Percentiles rank a stretch among this genome's conserved stretches.
Conservation (phyloP, 805 yeast species). For the Helenozyma rhizophorensis region DNA sequence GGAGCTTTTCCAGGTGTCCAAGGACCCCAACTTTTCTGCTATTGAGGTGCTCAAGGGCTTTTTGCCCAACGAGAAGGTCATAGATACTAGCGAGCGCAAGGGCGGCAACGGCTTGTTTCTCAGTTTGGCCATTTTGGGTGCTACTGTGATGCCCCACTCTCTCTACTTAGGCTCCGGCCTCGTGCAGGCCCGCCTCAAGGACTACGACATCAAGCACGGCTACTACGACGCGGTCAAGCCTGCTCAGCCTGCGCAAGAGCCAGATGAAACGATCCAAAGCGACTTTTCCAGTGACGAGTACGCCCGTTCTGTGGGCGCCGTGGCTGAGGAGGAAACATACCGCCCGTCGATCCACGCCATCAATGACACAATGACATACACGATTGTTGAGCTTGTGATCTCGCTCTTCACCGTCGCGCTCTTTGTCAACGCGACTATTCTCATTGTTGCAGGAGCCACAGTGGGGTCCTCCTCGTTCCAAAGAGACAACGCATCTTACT, state of each 20-base stretch:
- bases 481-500: too few relatives aligned
- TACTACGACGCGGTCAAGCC: conserved; percentile 33
- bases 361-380: conserved; percentile 69
- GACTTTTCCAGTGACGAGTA: conserved; percentile 9
- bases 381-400: conserved; percentile 77
- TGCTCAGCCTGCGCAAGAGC: neutral
- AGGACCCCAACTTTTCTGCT: conserved; percentile 41
- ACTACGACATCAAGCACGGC: conserved; percentile 66
- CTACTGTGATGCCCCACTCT: conserved; percentile 94
- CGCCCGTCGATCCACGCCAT: conserved; percentile 80
- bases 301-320: conserved; percentile 6
- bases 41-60: conserved; percentile 54
- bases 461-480: conserved; percentile 31
- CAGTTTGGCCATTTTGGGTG: conserved; percentile 83
- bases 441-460: conserved; percentile 90
- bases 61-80: conserved; percentile 43
- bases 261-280: neutral
- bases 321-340: conserved; percentile 30
- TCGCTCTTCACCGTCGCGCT: conserved; percentile 84
- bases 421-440: conserved; percentile 87
- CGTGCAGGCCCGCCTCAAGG: conserved; percentile 79
- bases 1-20: conserved; percentile 68
- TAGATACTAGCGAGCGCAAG: conserved; percentile 20
- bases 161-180: conserved; percentile 80
- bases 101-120: conserved; percentile 59